These are phyloP conservation scores for Cubamyces lactineus DNA, from an alignment of 768 basidiomycete species.

Conservation along the genomic window DNA sequence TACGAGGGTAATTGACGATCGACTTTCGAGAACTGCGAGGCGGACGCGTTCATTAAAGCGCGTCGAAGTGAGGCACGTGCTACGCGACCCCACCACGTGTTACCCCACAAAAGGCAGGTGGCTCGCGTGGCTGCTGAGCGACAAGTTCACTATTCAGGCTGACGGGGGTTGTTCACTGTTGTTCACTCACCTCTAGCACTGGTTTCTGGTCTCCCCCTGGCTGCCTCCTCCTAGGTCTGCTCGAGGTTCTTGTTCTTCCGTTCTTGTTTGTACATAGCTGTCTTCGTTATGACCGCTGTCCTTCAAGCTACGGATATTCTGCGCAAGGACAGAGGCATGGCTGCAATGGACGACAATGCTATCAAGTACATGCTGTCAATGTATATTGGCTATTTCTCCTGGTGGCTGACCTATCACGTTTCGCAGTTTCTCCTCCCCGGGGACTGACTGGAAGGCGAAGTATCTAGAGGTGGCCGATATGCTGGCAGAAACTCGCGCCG, in stretches of 20 bases:
- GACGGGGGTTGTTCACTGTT: slow-evolving; percentile 26
- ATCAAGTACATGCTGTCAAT: slow-evolving; percentile 49
- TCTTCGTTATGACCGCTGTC: slow-evolving; percentile 48
- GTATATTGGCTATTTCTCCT: slow-evolving; percentile 10
- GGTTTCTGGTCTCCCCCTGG: slow-evolving; percentile 11
- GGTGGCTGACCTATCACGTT: slow-evolving; percentile 17
- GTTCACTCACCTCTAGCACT: slow-evolving; percentile 25
- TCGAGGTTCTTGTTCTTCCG: slow-evolving; percentile 15
- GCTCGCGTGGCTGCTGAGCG: slow-evolving; percentile 30
- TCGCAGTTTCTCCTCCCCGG: slow-evolving; percentile 57
- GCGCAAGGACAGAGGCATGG: slow-evolving; percentile 59
- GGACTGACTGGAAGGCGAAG: slow-evolving; percentile 76
- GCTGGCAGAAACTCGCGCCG: slow-evolving; percentile 80
- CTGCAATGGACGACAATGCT: slow-evolving; percentile 65
- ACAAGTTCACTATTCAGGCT: slow-evolving; percentile 28
- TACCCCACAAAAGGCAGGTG: slow-evolving; percentile 23
- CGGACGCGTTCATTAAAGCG: slow-evolving; percentile 7
- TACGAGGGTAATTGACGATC: no score
- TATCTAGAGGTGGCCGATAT: slow-evolving; percentile 85
- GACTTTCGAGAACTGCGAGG: background rate
- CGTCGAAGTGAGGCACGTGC: slow-evolving; percentile 12
- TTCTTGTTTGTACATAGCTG: slow-evolving; percentile 24
- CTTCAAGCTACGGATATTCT: slow-evolving; percentile 62
- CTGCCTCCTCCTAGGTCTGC: slow-evolving; percentile 17
- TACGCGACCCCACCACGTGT: slow-evolving; percentile 15